Evolutionary conservation across 495 filamentous ascomycete species (phyloP).

Genomic region (Astrocystis sublimbata): DNA sequence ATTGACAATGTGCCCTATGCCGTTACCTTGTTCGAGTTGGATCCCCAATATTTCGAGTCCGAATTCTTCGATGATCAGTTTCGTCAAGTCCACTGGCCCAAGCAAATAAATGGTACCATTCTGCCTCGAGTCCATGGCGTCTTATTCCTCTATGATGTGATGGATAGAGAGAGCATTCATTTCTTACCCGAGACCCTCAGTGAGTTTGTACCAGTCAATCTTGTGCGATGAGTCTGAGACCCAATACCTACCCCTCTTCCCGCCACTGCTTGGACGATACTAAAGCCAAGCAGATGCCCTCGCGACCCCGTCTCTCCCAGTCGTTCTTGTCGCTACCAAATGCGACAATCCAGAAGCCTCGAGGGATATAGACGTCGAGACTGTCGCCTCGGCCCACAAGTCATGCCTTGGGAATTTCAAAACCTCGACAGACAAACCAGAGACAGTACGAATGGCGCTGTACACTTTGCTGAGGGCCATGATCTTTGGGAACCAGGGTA

Average conservation of each 20-base stretch:
- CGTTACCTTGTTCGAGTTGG: conserved; percentile 79
- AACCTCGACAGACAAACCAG: conserved; percentile 67
- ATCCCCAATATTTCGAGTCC: conserved; percentile 62
- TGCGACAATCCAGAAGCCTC: conserved; percentile 67
- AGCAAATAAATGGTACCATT: conserved; percentile 62
- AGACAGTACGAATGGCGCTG: conserved; percentile 76
- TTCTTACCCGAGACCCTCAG: conserved; percentile 69
- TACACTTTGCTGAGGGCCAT: conserved; percentile 72
- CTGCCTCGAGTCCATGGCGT: conserved; percentile 79
- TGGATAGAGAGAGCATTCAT: conserved; percentile 66
- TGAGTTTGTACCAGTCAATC: conserved; percentile 49
- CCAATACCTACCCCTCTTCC: background rate
- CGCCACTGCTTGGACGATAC: conserved; percentile 5
- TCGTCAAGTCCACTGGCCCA: conserved; percentile 77
- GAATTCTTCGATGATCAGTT: conserved; percentile 66
- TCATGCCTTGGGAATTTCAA: conserved; percentile 69
- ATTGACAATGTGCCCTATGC: conserved; percentile 75
- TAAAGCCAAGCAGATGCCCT: conserved; percentile 61
- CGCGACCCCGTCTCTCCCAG: conserved; percentile 65
- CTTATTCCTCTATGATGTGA: conserved; percentile 83
- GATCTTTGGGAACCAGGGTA: conserved; percentile 64
- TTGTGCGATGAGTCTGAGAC: background rate
- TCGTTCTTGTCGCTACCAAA: conserved; percentile 79
- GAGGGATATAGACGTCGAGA: conserved; percentile 60
- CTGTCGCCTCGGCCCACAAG: conserved; percentile 59